Evolutionary conservation across 345 rosid genomes (phyloP).

Genomic region (Heritiera littoralis): DNA sequence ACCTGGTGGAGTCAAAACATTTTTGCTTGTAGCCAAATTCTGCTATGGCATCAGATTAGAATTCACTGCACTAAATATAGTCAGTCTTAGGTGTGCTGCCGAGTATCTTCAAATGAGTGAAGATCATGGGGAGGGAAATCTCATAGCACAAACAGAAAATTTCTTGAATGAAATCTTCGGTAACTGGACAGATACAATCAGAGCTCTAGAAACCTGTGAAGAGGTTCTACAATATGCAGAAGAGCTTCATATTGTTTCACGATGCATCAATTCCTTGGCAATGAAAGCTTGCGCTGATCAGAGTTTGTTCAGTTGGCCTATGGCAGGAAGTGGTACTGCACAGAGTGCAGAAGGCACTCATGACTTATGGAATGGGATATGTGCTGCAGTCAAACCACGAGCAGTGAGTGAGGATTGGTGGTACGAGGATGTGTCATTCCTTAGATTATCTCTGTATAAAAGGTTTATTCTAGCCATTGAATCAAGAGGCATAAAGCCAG

Average conservation of each 20-base stretch:
- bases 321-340: constrained; percentile 33
- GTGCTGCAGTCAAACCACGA: constrained; percentile 35
- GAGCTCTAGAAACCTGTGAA: constrained; percentile 70
- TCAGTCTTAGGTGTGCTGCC: constrained; percentile 79
- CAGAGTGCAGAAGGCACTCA: constrained; percentile 40
- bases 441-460: constrained; percentile 52
- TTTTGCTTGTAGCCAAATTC: constrained; percentile 75
- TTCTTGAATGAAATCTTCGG: constrained; percentile 59
- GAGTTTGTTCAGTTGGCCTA: constrained; percentile 65
- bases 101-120: constrained; percentile 86
- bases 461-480: constrained; percentile 60
- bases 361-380: constrained; percentile 74
- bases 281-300: constrained; percentile 72
- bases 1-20: constrained; percentile 80
- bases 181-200: constrained; percentile 70
- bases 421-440: constrained; percentile 72
- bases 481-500: constrained; percentile 56
- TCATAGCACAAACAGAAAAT: constrained; percentile 63
- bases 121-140: constrained; percentile 68
- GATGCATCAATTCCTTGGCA: constrained; percentile 79
- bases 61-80: constrained; percentile 59
- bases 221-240: constrained; percentile 64
- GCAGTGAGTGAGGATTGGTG: constrained; percentile 72
- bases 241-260: constrained; percentile 71
- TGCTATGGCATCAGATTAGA: constrained; percentile 78